Evolutionary conservation across 139 green algal species (phyloP), one percentile per base, ranked within the genome.

Genomic region (Parachlorella kessleri): DNA sequence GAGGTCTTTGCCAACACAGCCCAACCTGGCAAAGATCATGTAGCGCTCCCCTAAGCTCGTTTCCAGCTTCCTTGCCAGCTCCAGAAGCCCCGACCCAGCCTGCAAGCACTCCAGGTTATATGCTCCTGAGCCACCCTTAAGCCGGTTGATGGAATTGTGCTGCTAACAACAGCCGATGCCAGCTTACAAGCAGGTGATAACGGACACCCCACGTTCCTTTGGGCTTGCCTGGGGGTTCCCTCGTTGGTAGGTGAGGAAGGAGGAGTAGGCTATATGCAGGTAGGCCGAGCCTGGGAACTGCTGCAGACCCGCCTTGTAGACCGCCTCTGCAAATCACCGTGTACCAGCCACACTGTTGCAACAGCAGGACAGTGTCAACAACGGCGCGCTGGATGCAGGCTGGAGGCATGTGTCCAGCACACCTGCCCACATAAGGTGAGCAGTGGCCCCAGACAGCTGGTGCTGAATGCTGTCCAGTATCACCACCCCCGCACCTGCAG

Each of bases 1-100:
- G n/a, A n/a, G n/a, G n/a, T n/a, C n/a, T n/a, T n/a, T n/a, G n/a
- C n/a, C n/a, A n/a, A n/a, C n/a, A n/a, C n/a, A n/a, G n/a, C n/a
- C n/a, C n/a, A n/a, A n/a, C 6, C 72, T 74, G 41, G 85, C 78
- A 66, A 89, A 89, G 69, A 87, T 80, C 35, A 79, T 73, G 66
- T 86, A 89, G 36, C 77, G 81, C 64, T 87, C 68, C 33, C 66
- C 69, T 10, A 89, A 70, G 23, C 68, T 67, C 38, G 78, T 78
- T 33, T 77, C 69, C 70, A 87, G 75, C 75, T 83, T 81, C 75
- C 81, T 80, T n/a, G 84, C 84, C 53, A 66, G 33, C 59, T 82
- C 67, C 65, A 89, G 85, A 83, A 87, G 81, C 39, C 74, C 76
- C 28, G 59, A 28, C 32, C 73, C 78, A 35, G 63, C 32, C 26